These are phyloP conservation scores for Solanum piurae DNA, from an alignment of 257 asterid species.

Conservation along the genomic window DNA sequence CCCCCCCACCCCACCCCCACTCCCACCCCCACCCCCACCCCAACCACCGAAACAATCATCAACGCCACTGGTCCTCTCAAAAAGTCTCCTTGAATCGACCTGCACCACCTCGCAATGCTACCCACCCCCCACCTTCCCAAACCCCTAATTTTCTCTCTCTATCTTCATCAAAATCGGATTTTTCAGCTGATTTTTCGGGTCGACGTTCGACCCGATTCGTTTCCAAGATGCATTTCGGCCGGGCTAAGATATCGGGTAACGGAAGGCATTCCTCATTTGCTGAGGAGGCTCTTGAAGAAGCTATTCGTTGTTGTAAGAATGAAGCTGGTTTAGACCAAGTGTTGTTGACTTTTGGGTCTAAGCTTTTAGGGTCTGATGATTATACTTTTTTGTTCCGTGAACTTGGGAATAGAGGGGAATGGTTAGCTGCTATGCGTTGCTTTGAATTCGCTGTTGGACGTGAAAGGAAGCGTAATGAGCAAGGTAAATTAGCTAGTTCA, in stretches of 20 bases:
- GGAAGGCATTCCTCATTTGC: constrained; percentile 69
- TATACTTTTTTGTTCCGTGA: constrained; percentile 64
- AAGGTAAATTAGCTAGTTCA: constrained; percentile 73
- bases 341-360: constrained; percentile 34
- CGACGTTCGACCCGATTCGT: constrained; percentile 80
- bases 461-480: constrained; percentile 47
- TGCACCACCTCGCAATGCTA: constrained; percentile 16
- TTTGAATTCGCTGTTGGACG: constrained; percentile 63
- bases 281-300: constrained; percentile 49
- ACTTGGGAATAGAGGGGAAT: constrained; percentile 80
- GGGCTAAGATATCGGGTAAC: constrained; percentile 45
- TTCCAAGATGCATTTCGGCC: constrained; percentile 83
- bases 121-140: constrained; percentile 15
- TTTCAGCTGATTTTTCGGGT: constrained; percentile 61
- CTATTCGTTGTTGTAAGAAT: constrained; percentile 24
- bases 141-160: constrained; percentile 29
- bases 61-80: constrained; percentile 22
- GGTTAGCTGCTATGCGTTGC: constrained; percentile 54
- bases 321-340: constrained; percentile 21
- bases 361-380: constrained; percentile 61
- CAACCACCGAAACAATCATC: constrained; percentile 19
- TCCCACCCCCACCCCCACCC: constrained; percentile 36
- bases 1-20: constrained; percentile 30
- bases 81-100: constrained; percentile 46
- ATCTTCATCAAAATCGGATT: constrained; percentile 20